A percentile compares a stretch with the other conserved stretches of the same genome.
These are phyloP conservation scores for Centrapalus pauciflorus DNA, from an alignment of 129 eudicot species.

Conservation along the genomic window DNA sequence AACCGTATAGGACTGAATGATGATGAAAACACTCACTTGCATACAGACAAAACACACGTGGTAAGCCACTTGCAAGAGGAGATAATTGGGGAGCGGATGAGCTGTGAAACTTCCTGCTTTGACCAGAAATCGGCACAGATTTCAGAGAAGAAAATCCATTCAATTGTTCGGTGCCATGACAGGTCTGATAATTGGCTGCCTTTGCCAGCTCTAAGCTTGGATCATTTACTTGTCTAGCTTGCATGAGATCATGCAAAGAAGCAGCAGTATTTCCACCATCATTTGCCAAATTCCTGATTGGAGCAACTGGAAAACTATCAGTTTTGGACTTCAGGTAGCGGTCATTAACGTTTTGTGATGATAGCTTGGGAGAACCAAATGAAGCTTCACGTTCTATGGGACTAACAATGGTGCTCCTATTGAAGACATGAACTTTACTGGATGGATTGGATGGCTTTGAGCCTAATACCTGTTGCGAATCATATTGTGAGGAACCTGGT, in stretches of 20 bases:
- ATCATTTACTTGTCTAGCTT: conserved; percentile 23
- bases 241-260: conserved; percentile 24
- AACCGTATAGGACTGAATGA: background rate
- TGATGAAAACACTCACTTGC: conserved; percentile 43
- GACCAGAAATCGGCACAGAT: conserved; percentile 15
- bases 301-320: conserved; percentile 19
- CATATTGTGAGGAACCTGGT: conserved; percentile 32
- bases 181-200: conserved; percentile 16
- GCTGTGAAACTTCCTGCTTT: conserved; percentile 30
- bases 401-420: conserved; percentile 16
- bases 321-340: conserved; percentile 20
- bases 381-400: conserved; percentile 32
- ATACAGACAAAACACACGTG: conserved; percentile 70
- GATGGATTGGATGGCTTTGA: conserved; percentile 29
- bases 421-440: conserved; percentile 16
- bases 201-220: conserved; percentile 20
- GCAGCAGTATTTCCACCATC: conserved; percentile 14
- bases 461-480: conserved; percentile 29
- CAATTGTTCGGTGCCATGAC: conserved; percentile 14
- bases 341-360: conserved; percentile 26
- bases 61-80: conserved; percentile 33
- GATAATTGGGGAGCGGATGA: conserved; percentile 15
- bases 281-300: conserved; percentile 20
- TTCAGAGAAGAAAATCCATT: conserved; percentile 26
- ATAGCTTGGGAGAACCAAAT: conserved; percentile 23